Evolutionary conservation across 2,329 filamentous ascomycete species (phyloP).

Genomic region (Lasiodiplodia hormozganensis): DNA sequence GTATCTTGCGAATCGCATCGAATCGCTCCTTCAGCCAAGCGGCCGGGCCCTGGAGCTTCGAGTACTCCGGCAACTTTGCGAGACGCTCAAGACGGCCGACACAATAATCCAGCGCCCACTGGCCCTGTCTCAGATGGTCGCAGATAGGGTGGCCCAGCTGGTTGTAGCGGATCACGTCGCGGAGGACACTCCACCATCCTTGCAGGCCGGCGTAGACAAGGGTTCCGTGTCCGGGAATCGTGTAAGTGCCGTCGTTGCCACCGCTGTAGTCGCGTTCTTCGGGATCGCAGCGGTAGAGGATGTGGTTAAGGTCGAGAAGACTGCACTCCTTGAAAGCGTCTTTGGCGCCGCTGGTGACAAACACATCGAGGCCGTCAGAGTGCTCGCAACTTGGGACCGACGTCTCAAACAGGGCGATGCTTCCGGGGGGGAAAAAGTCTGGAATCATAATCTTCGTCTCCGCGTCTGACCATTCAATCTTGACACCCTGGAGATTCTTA

Average conservation of each 20-base stretch:
- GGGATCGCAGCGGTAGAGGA: slow-evolving; percentile 88
- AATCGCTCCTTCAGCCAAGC: slow-evolving; percentile 85
- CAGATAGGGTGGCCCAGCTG: slow-evolving; percentile 92
- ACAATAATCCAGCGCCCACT: slow-evolving; percentile 93
- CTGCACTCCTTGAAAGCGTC: slow-evolving; percentile 77
- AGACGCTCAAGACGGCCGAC: slow-evolving; percentile 77
- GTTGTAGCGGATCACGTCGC: slow-evolving; percentile 84
- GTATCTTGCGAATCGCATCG: slow-evolving; percentile 82
- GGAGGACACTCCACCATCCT: slow-evolving; percentile 95
- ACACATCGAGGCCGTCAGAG: slow-evolving; percentile 81
- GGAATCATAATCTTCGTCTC: slow-evolving; percentile 82
- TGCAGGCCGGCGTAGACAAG: slow-evolving; percentile 96
- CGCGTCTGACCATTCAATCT: slow-evolving; percentile 72
- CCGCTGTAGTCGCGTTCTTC: slow-evolving; percentile 83
- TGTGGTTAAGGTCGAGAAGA: slow-evolving; percentile 86
- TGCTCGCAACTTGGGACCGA: slow-evolving; percentile 92
- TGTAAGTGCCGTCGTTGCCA: slow-evolving; percentile 85
- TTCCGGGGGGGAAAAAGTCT: slow-evolving; percentile 87
- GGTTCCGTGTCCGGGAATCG: slow-evolving; percentile 81
- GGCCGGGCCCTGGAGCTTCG: slow-evolving; percentile 69
- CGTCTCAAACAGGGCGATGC: slow-evolving; percentile 93
- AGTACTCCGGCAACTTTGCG: slow-evolving; percentile 67
- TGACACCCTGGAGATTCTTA: slow-evolving; percentile 74
- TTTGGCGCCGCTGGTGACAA: slow-evolving; percentile 81
- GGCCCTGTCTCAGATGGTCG: slow-evolving; percentile 87